Base-by-base conservation (phyloP, 306 rosid genomes). In the Sindora glabra region DNA sequence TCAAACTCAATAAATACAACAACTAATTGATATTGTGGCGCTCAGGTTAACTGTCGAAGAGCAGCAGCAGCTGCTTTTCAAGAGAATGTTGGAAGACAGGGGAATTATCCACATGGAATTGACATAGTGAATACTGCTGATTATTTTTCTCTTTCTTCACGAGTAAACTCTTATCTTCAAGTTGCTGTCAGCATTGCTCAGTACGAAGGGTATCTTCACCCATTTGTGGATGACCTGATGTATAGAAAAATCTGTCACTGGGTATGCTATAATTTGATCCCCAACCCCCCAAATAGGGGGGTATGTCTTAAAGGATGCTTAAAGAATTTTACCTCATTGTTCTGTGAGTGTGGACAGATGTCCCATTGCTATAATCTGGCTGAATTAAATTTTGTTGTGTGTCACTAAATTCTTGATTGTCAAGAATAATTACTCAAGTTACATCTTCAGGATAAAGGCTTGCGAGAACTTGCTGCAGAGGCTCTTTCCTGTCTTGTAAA, bases 41-140 rank as follows among this genome's bases (percentile, higher is more conserved):
- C 72, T 36, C 71, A 92, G 98, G 98, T 92, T 65, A 92, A 89
- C 84, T 92, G 98, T 79, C 81, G 98, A 84, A 86, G 98, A 84
- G 98, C 98, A 55, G 98, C 96, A 23, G 96, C 98, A 6, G 96
- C 96, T 11, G 98, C 96, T 69, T 92, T 92, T 75, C 99, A 89
- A 72, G 99, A 92, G 84, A 92, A 92, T 71, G 96, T 89, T 82
- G 95, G 99, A 68, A 79, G 96, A 69, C 99, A 92, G 77, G 99
- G 99, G 63, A 89, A 75, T 75, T 89, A 78, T 75, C 94, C 94
- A 3, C 90, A 89, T 74, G 99, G 99, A 81, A 92, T 92, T 80
- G 99, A 89, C 74, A 92, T 89, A 57, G 94, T 92, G 70, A 92
- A 86, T 52, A 41, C 85, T 50, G 99, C 99, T 4, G 99, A 92